A percentile compares a stretch with the other conserved stretches of the same genome.
Conservation (phyloP, 768 basidiomycete species). For the Holtermanniella nyarrowii region DNA sequence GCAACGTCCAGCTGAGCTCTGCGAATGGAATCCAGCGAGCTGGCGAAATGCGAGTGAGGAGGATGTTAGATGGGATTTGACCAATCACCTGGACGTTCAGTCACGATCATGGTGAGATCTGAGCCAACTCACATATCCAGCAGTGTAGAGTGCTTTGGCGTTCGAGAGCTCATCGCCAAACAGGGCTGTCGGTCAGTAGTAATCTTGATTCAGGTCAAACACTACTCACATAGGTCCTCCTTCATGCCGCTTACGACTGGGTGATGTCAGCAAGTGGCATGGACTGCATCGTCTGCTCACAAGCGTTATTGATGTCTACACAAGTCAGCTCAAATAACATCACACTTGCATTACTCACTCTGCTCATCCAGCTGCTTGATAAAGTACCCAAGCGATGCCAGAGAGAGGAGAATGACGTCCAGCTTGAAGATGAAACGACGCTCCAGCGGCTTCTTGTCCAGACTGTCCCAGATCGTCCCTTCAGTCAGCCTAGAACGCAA, state of each 20-base stretch:
- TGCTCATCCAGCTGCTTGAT: background rate
- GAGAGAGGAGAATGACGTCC: background rate
- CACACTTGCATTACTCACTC: background rate
- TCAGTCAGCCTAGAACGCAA: background rate
- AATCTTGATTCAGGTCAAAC: background rate
- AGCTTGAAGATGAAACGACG: background rate
- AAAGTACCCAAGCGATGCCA: background rate
- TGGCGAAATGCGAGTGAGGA: slow-evolving; percentile 28
- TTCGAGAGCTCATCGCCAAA: slow-evolving; percentile 19
- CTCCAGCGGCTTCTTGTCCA: background rate
- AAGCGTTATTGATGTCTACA: slow-evolving; percentile 17
- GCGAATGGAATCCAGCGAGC: slow-evolving; percentile 22
- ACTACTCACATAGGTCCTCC: slow-evolving; percentile 18
- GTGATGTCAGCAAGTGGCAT: background rate
- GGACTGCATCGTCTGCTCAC: slow-evolving; percentile 4
- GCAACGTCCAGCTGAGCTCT: slow-evolving; percentile 31
- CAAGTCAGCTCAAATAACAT: background rate
- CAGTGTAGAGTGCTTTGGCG: slow-evolving; percentile 27
- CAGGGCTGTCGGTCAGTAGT: slow-evolving; percentile 6
- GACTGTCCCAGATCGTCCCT: background rate
- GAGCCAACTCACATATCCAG: slow-evolving; percentile 19
- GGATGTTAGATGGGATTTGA: slow-evolving; percentile 20
- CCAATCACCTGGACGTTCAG: background rate
- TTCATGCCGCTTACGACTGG: slow-evolving; percentile 23
- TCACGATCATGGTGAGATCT: slow-evolving; percentile 7